These are phyloP conservation scores for Fusarium secorum DNA, from an alignment of 2,329 filamentous ascomycete species.

Conservation along the genomic window DNA sequence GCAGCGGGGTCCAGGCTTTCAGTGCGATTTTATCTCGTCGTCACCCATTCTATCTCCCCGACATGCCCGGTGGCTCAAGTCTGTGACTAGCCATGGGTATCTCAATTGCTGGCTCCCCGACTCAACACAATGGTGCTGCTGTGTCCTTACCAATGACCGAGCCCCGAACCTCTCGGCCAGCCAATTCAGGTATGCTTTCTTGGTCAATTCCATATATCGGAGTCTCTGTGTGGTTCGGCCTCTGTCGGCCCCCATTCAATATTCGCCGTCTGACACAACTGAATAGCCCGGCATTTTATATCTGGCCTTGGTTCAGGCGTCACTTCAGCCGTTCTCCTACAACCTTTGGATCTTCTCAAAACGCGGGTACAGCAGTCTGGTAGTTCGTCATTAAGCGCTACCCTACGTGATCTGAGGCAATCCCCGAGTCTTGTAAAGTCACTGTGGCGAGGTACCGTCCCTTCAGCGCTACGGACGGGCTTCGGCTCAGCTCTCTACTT, in stretches of 20 bases:
- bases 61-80: conserved; percentile 30
- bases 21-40: conserved; percentile 33
- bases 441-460: conserved; percentile 92
- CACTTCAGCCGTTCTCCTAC: conserved; percentile 86
- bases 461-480: conserved; percentile 91
- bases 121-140: conserved; percentile 33
- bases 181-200: conserved; percentile 41
- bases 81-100: conserved; percentile 38
- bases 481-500: conserved; percentile 96
- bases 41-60: conserved; percentile 29
- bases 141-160: conserved; percentile 27
- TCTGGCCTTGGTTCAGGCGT: conserved; percentile 89
- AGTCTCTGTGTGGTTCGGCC: neutral
- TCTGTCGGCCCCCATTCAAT: neutral
- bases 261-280: conserved; percentile 27
- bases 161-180: conserved; percentile 28
- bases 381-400: conserved; percentile 65
- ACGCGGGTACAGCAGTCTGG: conserved; percentile 92
- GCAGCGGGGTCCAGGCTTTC: conserved; percentile 31
- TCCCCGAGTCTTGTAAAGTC: conserved; percentile 69
- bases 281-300: conserved; percentile 80
- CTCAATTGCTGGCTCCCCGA: conserved; percentile 34
- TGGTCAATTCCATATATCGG: neutral
- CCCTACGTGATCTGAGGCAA: conserved; percentile 55
- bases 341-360: conserved; percentile 95